Base-by-base conservation (phyloP, 257 asterid genomes). In the Knoxia roxburghii region DNA sequence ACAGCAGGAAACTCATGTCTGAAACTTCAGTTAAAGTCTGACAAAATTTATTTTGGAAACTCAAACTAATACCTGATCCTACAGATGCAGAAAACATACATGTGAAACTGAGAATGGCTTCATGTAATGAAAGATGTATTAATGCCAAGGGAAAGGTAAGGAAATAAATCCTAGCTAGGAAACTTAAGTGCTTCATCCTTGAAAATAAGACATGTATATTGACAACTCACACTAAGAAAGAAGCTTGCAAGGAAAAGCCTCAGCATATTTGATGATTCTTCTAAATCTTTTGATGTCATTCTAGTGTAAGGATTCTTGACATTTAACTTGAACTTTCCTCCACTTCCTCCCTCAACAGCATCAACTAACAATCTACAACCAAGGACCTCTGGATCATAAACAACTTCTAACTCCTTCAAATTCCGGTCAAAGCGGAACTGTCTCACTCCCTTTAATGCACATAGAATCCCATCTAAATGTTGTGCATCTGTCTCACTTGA, bases 381-480 rank as follows among this genome's bases (percentile, higher is more conserved):
- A 74, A 90, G 84, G 79, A 94, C 83, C 87, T 94, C 95, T 7
- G 98, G 94, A 81, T 94, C 99, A 78, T 82, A 90, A 72, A 84
- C 85, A 81, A 94, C 81, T 76, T 80, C 97, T 54, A 94, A 71
- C 41, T 84, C 95, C 68, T 81, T 74, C 68, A 81, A 80, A 46
- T 62, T 58, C 50, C 75, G 78, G 73, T 94, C 85, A 73, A 74
- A 84, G 64, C 33, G 64, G 77, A 86, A 94, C 74, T 79, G 90
- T 67, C 86, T 82, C 69, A 94, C 93, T 43, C 99, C 99, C 69
- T 77, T 89, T 68, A 88, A 77, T 74, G 71, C 77, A 76, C 82
- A 77, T 69, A 94, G 89, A 37, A 76, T 81, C 59, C 81, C 88
- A 76, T 94, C 95, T 73, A 94, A 80, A 73, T 83, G 73, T 68